Base-by-base conservation (phyloP, 768 basidiomycete species). In the Amanita phalloides region DNA sequence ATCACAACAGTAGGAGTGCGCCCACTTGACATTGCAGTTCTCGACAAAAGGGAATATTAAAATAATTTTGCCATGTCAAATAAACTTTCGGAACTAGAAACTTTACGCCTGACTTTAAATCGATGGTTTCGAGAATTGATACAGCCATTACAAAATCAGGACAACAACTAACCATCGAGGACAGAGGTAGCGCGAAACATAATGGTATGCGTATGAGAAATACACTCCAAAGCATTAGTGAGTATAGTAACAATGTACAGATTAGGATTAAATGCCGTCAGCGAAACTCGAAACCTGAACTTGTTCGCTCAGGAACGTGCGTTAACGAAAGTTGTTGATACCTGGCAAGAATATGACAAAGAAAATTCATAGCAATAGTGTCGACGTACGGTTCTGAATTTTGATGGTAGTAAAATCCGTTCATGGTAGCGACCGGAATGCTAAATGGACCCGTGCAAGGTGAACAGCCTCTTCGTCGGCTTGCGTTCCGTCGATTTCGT, bases 351-450 rank as follows among this genome's bases (percentile, higher is more conserved):
- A 32, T 51, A 33, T 38, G 52, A 44, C 26, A 57, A 28, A 56
- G 53, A 42, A 48, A 53, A 33, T 13, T 47, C 11, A 39, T 36
- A 44, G 13, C 28, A 30, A 43, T 30, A 49, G 30, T 53, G 17
- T 10, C 45, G 20, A 80, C 87, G 70, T 62, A 92, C 90, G 90
- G 90, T 61, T 90, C 89, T 51, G 89, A 92, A 64, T 91, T 87
- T 73, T 86, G 84, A 66, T 93, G 90, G 69, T 89, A 94, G 67
- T 94, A 95, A 70, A 90, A 94, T 35, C 92, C 89, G 56, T 78
- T 86, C 86, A 90, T 90, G 25, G 81, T 81, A 4, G 87, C 88
- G 45, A 77, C 72, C 6, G 79, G 71, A 4, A 74, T 69, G 43
- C 70, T 64, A 51, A 70, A 67, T 42, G 77, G 74, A 35, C 73